These are phyloP conservation scores for Proliferodiscus dingleyae DNA, from an alignment of 2,329 filamentous ascomycete genomes.

Conservation along the genomic window DNA sequence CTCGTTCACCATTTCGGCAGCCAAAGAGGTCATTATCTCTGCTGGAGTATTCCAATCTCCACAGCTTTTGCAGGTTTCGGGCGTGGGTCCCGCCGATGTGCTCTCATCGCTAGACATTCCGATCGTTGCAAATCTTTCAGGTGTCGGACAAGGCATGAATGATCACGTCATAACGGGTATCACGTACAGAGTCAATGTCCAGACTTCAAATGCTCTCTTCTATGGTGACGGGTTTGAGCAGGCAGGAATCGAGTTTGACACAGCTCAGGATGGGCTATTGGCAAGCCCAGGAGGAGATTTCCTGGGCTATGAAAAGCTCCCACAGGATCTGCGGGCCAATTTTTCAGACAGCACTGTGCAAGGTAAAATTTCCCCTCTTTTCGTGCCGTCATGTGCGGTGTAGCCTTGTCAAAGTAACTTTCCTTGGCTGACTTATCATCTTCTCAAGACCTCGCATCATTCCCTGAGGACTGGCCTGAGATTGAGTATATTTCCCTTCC, in stretches of 20 bases:
- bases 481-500: slow-evolving; percentile 1
- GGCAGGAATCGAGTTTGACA: background rate
- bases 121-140: slow-evolving; percentile 40
- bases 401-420: no score
- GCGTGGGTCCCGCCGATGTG: slow-evolving; percentile 40
- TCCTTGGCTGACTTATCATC: no score
- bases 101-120: slow-evolving; percentile 41
- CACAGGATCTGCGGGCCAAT: background rate
- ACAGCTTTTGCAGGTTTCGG: slow-evolving; percentile 45
- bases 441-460: background rate
- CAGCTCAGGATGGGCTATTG: background rate
- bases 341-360: background rate
- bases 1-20: slow-evolving; percentile 14
- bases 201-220: slow-evolving; percentile 1
- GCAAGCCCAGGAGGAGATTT: slow-evolving; percentile 13
- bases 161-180: slow-evolving; percentile 32
- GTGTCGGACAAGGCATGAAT: slow-evolving; percentile 46
- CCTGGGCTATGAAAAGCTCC: background rate
- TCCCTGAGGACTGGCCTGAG: slow-evolving; percentile 6
- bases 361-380: no score
- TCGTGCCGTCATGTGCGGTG: no score
- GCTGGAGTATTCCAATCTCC: slow-evolving; percentile 40
- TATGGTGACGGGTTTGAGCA: slow-evolving; percentile 4
- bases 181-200: slow-evolving; percentile 6
- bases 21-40: slow-evolving; percentile 17